A percentile compares a stretch with the other conserved stretches of the same genome.
These are phyloP conservation scores for Tagetes patula DNA, from an alignment of 129 eudicot species.

Conservation along the genomic window DNA sequence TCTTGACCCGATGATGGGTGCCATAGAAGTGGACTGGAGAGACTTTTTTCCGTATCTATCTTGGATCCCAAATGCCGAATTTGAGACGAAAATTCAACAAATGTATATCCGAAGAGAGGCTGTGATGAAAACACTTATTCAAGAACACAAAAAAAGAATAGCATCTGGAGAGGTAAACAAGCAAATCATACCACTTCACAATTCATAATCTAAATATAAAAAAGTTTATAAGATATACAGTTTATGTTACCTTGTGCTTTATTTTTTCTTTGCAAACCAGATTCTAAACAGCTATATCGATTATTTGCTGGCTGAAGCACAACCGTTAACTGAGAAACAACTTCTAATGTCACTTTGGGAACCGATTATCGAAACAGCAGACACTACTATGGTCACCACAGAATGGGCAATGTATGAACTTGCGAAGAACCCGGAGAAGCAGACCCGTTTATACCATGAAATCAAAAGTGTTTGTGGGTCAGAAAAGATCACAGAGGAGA, in stretches of 20 bases:
- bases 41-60: conserved; percentile 58
- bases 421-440: conserved; percentile 37
- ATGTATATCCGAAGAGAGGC: conserved; percentile 37
- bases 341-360: conserved; percentile 49
- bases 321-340: conserved; percentile 39
- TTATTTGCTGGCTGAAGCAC: conserved; percentile 40
- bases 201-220: too few species aligned
- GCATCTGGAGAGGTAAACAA: conserved; percentile 39
- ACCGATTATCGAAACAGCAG: conserved; percentile 48
- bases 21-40: conserved; percentile 63
- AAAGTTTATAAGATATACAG: too few species aligned
- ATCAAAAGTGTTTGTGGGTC: conserved; percentile 45
- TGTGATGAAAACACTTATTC: conserved; percentile 47
- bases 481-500: conserved; percentile 43
- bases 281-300: conserved; percentile 29
- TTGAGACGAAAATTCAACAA: conserved; percentile 35
- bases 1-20: conserved; percentile 46
- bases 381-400: conserved; percentile 44
- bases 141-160: conserved; percentile 33
- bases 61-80: conserved; percentile 45
- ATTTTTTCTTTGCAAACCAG: conserved; percentile 17
- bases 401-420: conserved; percentile 63
- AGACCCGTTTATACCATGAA: conserved; percentile 39
- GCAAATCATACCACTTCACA: neutral
- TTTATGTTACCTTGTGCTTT: neutral